A percentile compares a stretch with the other conserved stretches of the same genome.
phyloP scores from a whole-genome alignment of 1,284 basidiomycete genomes.

The Cronartium ribicola region DNA sequence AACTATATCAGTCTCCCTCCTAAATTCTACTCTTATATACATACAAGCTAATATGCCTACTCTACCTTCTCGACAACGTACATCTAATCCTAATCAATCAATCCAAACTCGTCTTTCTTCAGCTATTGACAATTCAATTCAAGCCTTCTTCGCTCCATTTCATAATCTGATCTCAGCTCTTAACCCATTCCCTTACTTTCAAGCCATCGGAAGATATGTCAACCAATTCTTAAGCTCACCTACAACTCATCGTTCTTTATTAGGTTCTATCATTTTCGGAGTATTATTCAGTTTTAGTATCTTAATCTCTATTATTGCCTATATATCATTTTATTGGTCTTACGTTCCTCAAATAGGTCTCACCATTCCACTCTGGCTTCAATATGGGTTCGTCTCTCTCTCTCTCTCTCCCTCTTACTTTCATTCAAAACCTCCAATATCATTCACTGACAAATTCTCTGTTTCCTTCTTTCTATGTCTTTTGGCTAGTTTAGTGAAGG shows the following conservation, averaged over 20 bases:
- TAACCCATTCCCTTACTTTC: slow-evolving; percentile 15
- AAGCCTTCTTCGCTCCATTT: slow-evolving; percentile 3
- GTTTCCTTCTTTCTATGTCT: slow-evolving; percentile 10
- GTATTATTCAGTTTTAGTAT: slow-evolving; percentile 27
- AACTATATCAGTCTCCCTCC: too few species aligned
- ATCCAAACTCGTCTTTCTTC: too few species aligned
- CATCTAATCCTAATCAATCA: too few species aligned
- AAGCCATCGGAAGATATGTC: neutral
- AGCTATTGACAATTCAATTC: neutral
- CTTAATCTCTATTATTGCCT: slow-evolving; percentile 24
- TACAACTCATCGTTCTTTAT: slow-evolving; percentile 33
- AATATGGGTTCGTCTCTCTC: slow-evolving; percentile 25
- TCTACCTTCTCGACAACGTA: too few species aligned
- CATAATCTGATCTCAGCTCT: slow-evolving; percentile 16
- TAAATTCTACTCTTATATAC: too few species aligned
- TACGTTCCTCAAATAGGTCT: slow-evolving; percentile 35
- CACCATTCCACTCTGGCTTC: slow-evolving; percentile 30
- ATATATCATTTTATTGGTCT: slow-evolving; percentile 24
- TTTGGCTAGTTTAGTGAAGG: slow-evolving; percentile 18
- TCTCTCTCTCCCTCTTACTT: neutral
- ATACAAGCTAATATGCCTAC: too few species aligned
- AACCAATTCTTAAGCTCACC: slow-evolving; percentile 29
- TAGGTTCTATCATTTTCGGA: slow-evolving; percentile 27
- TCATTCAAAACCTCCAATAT: neutral
- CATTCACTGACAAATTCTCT: neutral